Conservation (phyloP, 257 asterid genomes). For the Echium plantagineum region DNA sequence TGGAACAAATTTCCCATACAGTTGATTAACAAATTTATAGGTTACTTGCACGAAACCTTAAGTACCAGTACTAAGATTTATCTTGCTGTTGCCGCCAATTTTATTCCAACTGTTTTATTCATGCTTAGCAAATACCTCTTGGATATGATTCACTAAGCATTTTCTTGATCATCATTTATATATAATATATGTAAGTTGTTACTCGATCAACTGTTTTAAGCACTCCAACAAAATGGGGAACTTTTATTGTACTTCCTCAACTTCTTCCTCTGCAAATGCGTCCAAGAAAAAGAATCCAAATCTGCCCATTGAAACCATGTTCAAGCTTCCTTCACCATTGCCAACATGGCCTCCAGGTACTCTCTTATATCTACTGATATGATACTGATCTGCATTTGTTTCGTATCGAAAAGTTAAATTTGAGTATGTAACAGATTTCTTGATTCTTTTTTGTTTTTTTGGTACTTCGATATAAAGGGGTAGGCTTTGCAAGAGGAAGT, state of each 20-base stretch:
- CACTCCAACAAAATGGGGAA: slow-evolving; percentile 26
- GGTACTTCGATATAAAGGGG: slow-evolving; percentile 3
- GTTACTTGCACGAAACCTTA: slow-evolving; percentile 9
- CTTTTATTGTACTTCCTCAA: too few species aligned
- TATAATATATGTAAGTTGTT: neutral
- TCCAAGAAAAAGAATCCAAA: slow-evolving; percentile 21
- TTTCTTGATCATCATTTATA: slow-evolving; percentile 6
- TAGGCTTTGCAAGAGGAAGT: slow-evolving; percentile 39
- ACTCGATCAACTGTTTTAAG: slow-evolving; percentile 8
- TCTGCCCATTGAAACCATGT: slow-evolving; percentile 37
- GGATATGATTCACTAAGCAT: slow-evolving; percentile 10
- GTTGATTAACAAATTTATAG: too few species aligned
- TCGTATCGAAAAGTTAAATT: too few species aligned
- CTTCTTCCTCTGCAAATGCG: neutral
- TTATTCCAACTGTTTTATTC: slow-evolving; percentile 3
- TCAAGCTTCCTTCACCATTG: slow-evolving; percentile 56
- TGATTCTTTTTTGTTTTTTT: too few species aligned
- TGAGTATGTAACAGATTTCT: too few species aligned
- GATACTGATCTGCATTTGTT: too few species aligned
- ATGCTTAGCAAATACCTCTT: slow-evolving; percentile 20
- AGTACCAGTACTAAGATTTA: neutral
- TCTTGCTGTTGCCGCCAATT: neutral
- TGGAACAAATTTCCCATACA: too few species aligned
- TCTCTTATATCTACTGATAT: too few species aligned
- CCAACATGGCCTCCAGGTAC: slow-evolving; percentile 80